Evolutionary conservation across 2,329 filamentous ascomycete genomes (phyloP), one percentile per base, ranked within the genome.

Genomic region (Cyphellophora europaea): DNA sequence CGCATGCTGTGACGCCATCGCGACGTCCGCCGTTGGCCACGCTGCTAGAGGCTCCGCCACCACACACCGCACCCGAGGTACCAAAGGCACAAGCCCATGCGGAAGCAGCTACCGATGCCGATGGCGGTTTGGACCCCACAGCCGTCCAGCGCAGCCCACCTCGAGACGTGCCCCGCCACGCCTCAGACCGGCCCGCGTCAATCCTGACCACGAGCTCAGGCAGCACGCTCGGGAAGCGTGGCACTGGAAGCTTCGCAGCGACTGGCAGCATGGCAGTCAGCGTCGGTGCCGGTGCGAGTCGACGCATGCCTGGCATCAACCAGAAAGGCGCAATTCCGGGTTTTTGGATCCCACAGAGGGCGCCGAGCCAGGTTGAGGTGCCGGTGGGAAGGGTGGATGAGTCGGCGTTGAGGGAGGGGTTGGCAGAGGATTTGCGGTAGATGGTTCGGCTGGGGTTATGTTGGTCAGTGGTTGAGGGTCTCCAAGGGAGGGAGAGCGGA

Each of bases 271-370:
- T n/a, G 11, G 29, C 25, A 15, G 15, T 30, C 12, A 33, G 35
- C 27, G n/a, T 32, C 19, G 21, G 35, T 33, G 8, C 37, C 27
- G 16, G 10, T 29, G 6, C 37, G 38, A 12, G 27, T 36, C 6
- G 29, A 28, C 67, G 83, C 28, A 59, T 72, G 4, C 73, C 82
- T 1, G 84, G 84, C 0, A 85, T 91, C 52, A 91, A 91, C 50
- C 84, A 89, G 53, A 69, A 74, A 1, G 84, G 84, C 0, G 69
- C 75, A 0, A 79, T 91, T 28, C 74, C 81, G 0, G 83, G 84
- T 0, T 81, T 89, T 44, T 67, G 74, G 58, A 51, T 72, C 59
- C 56, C 72, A 56, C 51, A 72, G 59, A 55, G 65, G 56, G 21
- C 72, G 1, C 70, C 74, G 2, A 66, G 69, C 21, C 70, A 69